Evolutionary conservation across 1,139 yeast genomes (phyloP).

Genomic region (Meyerozyma carpophila): DNA sequence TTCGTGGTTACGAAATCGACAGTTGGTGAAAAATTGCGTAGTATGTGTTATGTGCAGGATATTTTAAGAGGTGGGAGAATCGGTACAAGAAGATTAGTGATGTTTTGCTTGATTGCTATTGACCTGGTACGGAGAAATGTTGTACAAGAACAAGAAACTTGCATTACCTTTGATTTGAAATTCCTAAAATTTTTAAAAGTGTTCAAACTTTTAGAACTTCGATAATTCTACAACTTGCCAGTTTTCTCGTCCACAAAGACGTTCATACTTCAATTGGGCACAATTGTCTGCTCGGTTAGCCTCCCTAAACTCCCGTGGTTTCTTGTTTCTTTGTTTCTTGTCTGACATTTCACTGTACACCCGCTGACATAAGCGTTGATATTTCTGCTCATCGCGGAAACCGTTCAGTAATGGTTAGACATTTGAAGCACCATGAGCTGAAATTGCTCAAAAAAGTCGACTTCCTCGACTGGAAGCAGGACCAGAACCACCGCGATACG

Average conservation of each 20-base stretch:
- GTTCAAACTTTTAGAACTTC: no score
- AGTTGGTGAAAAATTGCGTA: neutral
- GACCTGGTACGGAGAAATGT: no score
- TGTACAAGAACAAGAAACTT: no score
- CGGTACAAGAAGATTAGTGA: no score
- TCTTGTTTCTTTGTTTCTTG: neutral
- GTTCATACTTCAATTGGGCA: no score
- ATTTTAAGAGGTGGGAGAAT: neutral
- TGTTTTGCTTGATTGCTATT: no score
- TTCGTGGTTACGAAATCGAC: neutral
- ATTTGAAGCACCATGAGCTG: conserved; percentile 91
- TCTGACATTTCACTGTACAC: neutral
- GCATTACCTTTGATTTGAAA: no score
- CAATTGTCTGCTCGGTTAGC: no score
- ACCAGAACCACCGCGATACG: conserved; percentile 89
- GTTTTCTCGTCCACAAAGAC: no score
- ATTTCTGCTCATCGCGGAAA: conserved; percentile 1
- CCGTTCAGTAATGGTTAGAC: conserved; percentile 63
- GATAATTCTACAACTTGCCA: no score
- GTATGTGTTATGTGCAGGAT: conserved; percentile 3
- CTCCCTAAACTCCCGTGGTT: neutral
- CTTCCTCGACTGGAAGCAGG: conserved; percentile 96
- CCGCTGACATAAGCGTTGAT: neutral
- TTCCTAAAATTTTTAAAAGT: no score
- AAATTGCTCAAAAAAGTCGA: conserved; percentile 93